Evolutionary conservation across 2,329 filamentous ascomycete species (phyloP), one percentile per base, ranked within the genome.

Genomic region (Alternaria gaisen): DNA sequence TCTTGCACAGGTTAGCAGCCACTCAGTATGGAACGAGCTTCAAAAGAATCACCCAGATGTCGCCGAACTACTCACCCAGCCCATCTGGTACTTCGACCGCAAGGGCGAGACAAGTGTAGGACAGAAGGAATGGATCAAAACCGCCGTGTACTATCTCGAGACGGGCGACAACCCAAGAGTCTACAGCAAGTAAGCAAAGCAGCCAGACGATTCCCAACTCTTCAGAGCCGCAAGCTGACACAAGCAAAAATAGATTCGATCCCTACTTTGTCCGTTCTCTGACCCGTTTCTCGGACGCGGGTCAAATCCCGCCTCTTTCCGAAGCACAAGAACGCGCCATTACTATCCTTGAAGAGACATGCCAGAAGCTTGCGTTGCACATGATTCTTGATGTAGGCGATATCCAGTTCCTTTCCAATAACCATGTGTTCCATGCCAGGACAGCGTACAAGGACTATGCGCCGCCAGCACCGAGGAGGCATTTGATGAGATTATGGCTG

Each of bases 21-120:
- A 97, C 77, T 82, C 89, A 68, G 91, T 96, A 40, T 97, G 91
- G 87, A 97, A 97, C 79, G 85, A 85, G 38, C 83, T 97, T 36
- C 91, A 93, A 75, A 79, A 79, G 40, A 88, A 94, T 74, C 85
- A 91, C 24, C 92, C 92, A 0, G 92, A 94, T 71, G 90, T 96
- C 1, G 90, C 92, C 0, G 87, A 91, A 76, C 84, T 89, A 6
- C 83, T 97, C 54, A 90, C 91, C 1, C 81, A 89, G 75, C 92
- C 93, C 0, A 87, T 93, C 65, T 97, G 93, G 93, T 95, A 96
- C 81, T 94, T 96, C 77, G 93, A 97, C 79, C 90, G 93, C 56
- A 97, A 97, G 82, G 93, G 93, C 11, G 93, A 97, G 82, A 88
- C 87, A 1, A 91, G 88, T 22, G 81, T 83, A 14, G 92, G 91